These are phyloP conservation scores for Mucor irregularis DNA, from an alignment of 371 early-diverging fungal genomes.

Conservation along the genomic window DNA sequence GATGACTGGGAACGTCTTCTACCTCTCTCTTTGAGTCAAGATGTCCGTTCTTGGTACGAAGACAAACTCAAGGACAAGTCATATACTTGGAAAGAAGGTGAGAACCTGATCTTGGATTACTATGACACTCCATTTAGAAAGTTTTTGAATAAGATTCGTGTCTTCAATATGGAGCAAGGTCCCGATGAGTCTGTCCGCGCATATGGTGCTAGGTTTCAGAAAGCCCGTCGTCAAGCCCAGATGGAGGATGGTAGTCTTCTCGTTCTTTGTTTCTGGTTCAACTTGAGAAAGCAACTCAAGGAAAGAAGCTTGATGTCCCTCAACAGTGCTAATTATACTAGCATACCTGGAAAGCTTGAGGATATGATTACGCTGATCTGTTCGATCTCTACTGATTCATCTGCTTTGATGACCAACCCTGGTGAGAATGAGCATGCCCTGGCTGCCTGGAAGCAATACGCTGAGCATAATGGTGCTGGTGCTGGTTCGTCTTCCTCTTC, in stretches of 20 bases:
- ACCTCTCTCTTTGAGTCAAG: neutral
- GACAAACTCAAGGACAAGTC: neutral
- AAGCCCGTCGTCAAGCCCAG: neutral
- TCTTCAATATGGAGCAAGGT: neutral
- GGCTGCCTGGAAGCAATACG: too few species aligned
- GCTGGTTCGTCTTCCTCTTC: neutral
- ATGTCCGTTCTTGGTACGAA: slow-evolving; percentile 3
- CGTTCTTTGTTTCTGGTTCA: neutral
- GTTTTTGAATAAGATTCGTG: neutral
- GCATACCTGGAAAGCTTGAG: too few species aligned
- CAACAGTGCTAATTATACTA: too few species aligned
- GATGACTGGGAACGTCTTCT: slow-evolving; percentile 2
- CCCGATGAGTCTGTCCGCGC: neutral
- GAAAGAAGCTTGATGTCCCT: too few species aligned
- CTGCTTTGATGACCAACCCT: too few species aligned
- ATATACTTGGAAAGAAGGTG: neutral
- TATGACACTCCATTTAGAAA: slow-evolving; percentile 6
- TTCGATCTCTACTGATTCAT: too few species aligned
- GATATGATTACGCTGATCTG: too few species aligned
- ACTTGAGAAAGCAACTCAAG: too few species aligned
- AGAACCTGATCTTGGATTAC: neutral
- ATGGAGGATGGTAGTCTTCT: neutral
- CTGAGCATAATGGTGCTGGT: neutral
- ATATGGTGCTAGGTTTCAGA: neutral
- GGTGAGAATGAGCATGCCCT: too few species aligned